Evolutionary conservation across 2,329 filamentous ascomycete genomes (phyloP), one percentile per base, ranked within the genome.

Genomic region (Aspergillus tamarii): DNA sequence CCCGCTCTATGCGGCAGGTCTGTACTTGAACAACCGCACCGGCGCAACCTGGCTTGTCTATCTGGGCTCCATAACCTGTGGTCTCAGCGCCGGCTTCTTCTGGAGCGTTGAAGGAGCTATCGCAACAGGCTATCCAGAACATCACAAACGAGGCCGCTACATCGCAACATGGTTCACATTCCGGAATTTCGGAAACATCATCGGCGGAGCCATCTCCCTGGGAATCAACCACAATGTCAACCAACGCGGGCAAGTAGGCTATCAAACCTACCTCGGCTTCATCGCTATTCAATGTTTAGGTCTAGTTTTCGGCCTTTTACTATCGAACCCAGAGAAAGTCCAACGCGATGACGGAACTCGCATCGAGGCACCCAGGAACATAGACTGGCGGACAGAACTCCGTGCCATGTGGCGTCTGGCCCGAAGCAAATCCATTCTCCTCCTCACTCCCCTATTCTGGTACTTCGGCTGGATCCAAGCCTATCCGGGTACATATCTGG

Each of bases 201-300:
- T 86, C 9, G 84, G 84, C 12, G 84, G 83, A 3, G 78, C 82
- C 2, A 84, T 85, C 64, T 81, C 82, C 23, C 74, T 85, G 2
- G 84, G 78, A 0, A 69, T 85, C 11, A 85, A 84, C 65, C 73
- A 76, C 32, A 73, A 73, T 41, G 69, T 73, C 12, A 74, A 76
- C 26, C 75, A 78, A 0, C 68, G 73, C 1, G 68, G 69, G 2
- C 59, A 70, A 28, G 63, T 70, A 23, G 66, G 65, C 1, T 66
- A 67, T 19, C 70, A 78, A 12, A 83, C 80, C 0, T 82, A 82
- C 62, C 76, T 83, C 28, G 78, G 76, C 12, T 83, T 84, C 59
- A 81, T 84, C 53, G 80, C 79, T 23, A 80, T 84, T 52, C 82
- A 83, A 69, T 83, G 79, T 59, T 74, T 84, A 0, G 82, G 80